Evolutionary conservation across 1,284 basidiomycete species (phyloP), one percentile per base, ranked within the genome.

Genomic region (Crocinoboletus sp.): DNA sequence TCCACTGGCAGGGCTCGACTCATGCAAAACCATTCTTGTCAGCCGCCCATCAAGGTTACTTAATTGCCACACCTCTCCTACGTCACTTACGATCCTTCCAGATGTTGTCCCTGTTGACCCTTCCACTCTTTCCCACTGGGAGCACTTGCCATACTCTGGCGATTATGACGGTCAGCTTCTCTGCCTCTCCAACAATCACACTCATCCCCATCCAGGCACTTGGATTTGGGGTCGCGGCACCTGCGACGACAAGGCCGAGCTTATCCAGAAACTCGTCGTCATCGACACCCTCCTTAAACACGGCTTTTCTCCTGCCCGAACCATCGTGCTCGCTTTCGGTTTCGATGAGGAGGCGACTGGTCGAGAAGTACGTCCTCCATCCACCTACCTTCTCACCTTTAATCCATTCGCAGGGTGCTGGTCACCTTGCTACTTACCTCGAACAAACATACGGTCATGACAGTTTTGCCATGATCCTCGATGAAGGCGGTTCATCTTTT

Each of bases 331-430:
- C 33, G 75, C 81, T 2, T 82, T 80, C 52, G 86, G 88, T 9
- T 84, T 83, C 52, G 87, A 89, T 58, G 88, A 89, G 60, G 87
- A 90, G 67, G 65, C 72, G 13, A 71, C 72, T 43, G 84, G 82
- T 28, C 48, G 43, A n/a, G 61, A 80, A 49, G 72, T 73, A 58
- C 32, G 57, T 38, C 20, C 30, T 24, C 15, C 27, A 16, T 32
- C n/a, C 38, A 5, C 6, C 12, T 6, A 9, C 22, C 17, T 35
- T 33, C n/a, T 5, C 34, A 38, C n/a, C n/a, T 28, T 47, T 6
- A 40, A 39, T 49, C 11, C 39, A 43, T 27, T 12, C 30, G 15
- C 44, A 77, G 74, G 83, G 82, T n/a, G 84, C 83, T 3, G 60
- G 59, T 6, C 48, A 68, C 28, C 65, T 87, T 35, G 69, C 69